A percentile compares a stretch with the other conserved stretches of the same genome.
These are phyloP conservation scores for Clonostachys rhizophaga DNA, from an alignment of 2,329 filamentous ascomycete genomes.

Conservation along the genomic window DNA sequence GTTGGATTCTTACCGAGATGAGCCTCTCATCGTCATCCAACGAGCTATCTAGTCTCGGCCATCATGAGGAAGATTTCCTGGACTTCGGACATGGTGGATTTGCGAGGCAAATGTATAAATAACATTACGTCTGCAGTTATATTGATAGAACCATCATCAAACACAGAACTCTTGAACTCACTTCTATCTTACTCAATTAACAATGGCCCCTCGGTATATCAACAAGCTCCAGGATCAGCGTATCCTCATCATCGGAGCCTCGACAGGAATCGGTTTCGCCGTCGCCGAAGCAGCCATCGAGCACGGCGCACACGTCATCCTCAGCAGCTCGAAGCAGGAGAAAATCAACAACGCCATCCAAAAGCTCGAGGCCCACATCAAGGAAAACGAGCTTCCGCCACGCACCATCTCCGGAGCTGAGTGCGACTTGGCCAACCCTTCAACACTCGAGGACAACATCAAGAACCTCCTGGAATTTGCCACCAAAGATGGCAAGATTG, in stretches of 20 bases:
- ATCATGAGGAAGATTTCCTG: too few relatives aligned
- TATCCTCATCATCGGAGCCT: conserved; percentile 59
- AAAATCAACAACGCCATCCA: conserved; percentile 41
- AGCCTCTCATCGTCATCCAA: too few relatives aligned
- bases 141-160: too few relatives aligned
- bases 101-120: too few relatives aligned
- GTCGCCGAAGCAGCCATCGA: conserved; percentile 55
- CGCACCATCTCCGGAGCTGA: conserved; percentile 11
- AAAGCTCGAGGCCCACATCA: conserved; percentile 23
- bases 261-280: conserved; percentile 56
- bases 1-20: too few relatives aligned
- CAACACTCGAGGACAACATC: conserved; percentile 27
- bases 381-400: background rate
- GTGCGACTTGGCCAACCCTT: conserved; percentile 9
- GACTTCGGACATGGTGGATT: too few relatives aligned
- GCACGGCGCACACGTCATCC: conserved; percentile 48
- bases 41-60: too few relatives aligned
- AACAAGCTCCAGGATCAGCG: conserved; percentile 26
- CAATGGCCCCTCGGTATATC: background rate
- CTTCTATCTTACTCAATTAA: background rate
- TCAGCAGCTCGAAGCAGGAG: conserved; percentile 51
- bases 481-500: conserved; percentile 40
- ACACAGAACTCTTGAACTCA: too few relatives aligned
- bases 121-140: too few relatives aligned
- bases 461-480: conserved; percentile 40